Evolutionary conservation across 176 grass and related monocot genomes (phyloP).

Genomic region (Musa beccarii): DNA sequence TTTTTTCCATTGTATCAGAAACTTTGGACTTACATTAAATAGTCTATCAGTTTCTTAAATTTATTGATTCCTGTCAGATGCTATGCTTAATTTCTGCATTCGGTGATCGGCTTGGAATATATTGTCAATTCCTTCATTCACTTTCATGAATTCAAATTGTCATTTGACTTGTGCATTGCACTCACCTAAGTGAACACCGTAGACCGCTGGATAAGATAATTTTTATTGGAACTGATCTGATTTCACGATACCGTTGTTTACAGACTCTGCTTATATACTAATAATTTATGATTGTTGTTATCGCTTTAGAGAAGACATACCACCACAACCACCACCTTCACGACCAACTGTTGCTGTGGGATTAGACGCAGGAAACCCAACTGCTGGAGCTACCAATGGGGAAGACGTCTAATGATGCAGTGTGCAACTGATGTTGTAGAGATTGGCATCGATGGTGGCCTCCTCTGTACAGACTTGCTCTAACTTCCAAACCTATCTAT

Average conservation of each 20-base stretch:
- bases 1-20: too few relatives aligned
- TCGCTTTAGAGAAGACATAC: too few relatives aligned
- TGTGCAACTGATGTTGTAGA: slow-evolving; percentile 18
- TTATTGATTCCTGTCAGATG: too few relatives aligned
- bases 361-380: slow-evolving; percentile 57
- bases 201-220: too few relatives aligned
- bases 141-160: background rate
- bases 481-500: background rate
- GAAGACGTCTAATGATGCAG: slow-evolving; percentile 2
- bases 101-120: background rate
- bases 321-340: slow-evolving; percentile 57
- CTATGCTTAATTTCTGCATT: background rate
- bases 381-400: slow-evolving; percentile 32
- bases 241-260: too few relatives aligned
- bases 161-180: too few relatives aligned
- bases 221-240: too few relatives aligned
- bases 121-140: background rate
- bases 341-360: slow-evolving; percentile 64
- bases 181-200: too few relatives aligned
- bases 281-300: too few relatives aligned
- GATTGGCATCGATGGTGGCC: background rate
- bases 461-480: background rate
- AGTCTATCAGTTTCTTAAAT: too few relatives aligned
- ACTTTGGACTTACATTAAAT: too few relatives aligned
- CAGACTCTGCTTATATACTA: too few relatives aligned